These are phyloP conservation scores for Vigna hirtella DNA, from an alignment of 306 rosid genomes.

Conservation along the genomic window DNA sequence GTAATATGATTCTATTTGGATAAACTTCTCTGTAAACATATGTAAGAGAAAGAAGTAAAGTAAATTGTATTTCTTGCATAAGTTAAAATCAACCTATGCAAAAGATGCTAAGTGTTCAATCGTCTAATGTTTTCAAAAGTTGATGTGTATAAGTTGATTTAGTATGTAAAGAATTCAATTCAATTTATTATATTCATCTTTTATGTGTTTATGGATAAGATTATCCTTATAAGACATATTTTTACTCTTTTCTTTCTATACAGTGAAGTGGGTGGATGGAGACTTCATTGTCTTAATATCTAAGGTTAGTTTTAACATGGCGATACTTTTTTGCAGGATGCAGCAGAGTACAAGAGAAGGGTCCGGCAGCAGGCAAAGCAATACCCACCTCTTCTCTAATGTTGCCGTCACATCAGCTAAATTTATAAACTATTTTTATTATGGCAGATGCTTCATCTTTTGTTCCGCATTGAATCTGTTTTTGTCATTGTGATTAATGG, in stretches of 20 bases:
- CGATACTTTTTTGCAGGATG: conserved; percentile 62
- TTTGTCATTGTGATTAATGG: conserved; percentile 44
- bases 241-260: neutral
- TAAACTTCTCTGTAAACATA: too few species aligned
- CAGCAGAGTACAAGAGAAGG: conserved; percentile 84
- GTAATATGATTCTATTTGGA: too few species aligned
- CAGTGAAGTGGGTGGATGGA: neutral
- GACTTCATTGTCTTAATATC: neutral
- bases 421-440: conserved; percentile 43
- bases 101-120: too few species aligned
- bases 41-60: too few species aligned
- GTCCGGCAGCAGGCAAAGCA: conserved; percentile 92
- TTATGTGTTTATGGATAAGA: too few species aligned
- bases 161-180: too few species aligned
- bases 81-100: too few species aligned
- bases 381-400: conserved; percentile 78
- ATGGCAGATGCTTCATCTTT: conserved; percentile 53
- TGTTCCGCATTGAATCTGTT: conserved; percentile 41
- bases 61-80: too few species aligned
- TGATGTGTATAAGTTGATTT: too few species aligned
- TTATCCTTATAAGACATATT: neutral
- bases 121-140: neutral
- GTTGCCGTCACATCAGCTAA: conserved; percentile 46
- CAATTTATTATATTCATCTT: too few species aligned
- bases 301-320: conserved; percentile 7